These are phyloP conservation scores for Candida tunisiensis DNA, from an alignment of 1,139 yeast species.

Conservation along the genomic window DNA sequence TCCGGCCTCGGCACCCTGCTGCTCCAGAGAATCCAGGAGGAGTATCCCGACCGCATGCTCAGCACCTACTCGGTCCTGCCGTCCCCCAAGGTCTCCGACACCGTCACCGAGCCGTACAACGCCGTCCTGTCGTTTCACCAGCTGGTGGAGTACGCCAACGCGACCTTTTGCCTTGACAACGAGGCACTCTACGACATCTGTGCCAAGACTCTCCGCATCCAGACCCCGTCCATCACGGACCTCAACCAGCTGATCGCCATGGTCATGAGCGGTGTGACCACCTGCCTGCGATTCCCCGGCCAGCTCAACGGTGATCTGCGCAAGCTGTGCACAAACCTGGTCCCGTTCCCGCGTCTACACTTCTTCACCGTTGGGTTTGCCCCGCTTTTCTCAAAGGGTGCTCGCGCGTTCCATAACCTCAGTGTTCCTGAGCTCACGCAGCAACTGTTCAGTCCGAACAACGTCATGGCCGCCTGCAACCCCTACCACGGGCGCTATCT, in stretches of 20 bases:
- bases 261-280: constrained; percentile 31
- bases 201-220: constrained; percentile 22
- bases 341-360: constrained; percentile 30
- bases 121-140: constrained; percentile 26
- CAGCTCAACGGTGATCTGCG: constrained; percentile 29
- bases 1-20: constrained; percentile 28
- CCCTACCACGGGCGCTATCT: constrained; percentile 26
- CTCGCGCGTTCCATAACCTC: constrained; percentile 23
- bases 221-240: constrained; percentile 24
- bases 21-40: constrained; percentile 24
- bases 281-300: constrained; percentile 29
- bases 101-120: constrained; percentile 29
- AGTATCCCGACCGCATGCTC: constrained; percentile 29
- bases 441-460: constrained; percentile 27
- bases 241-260: constrained; percentile 25
- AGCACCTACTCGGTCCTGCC: constrained; percentile 30
- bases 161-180: constrained; percentile 28
- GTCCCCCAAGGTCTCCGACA: constrained; percentile 27
- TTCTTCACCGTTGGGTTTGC: constrained; percentile 30
- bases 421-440: constrained; percentile 29
- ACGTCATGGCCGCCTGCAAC: constrained; percentile 29
- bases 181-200: constrained; percentile 29
- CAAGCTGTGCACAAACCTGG: constrained; percentile 28
- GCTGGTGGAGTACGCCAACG: constrained; percentile 27
- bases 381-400: constrained; percentile 22